Evolutionary conservation across 2,329 filamentous ascomycete species (phyloP), one percentile per base, ranked within the genome.

Genomic region (Trichoderma breve): DNA sequence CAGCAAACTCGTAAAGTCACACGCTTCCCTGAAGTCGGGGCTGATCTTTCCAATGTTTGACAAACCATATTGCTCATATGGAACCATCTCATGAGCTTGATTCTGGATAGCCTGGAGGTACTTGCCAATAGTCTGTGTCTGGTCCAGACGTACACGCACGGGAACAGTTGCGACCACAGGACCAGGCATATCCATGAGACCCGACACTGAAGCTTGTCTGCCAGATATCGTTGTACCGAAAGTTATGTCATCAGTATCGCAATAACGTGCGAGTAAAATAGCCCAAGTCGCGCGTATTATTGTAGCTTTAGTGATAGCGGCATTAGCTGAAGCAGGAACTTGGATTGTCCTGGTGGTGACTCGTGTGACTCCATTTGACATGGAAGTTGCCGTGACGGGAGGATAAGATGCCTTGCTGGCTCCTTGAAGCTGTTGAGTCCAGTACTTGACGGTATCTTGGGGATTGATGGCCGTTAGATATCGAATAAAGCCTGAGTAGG

Each of bases 221-320:
- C 75, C 74, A 12, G 74, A 75, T n/a, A 76, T 71, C 4, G 74
- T 72, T 1, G 72, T 71, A 3, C 77, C 78, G 21, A 78, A 79
- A 6, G 74, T n/a, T 1, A 78, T 68, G 21, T 73, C 74, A 60
- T 71, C 72, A 6, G 39, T 66, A 36, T 70, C 73, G 8, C 73
- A 71, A 58, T 73, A 71, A 4, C 70, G 68, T 21, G 76, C 74
- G 11, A 77, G 70, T 11, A 75, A 28, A n/a, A 74, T 65, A 8
- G 74, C 75, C 76, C 77, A 77, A n/a, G 76, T 71, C 18, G 73
- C 74, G 6, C 73, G 73, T 21, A 76, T 62, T 3, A 75, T 62
- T 1, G 73, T 75, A 4, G 76, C 73, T 32, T 69, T 66, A 3
- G 73, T 73, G 26, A 74, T 51, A 12, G 47, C 30, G 9, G 24